Base-by-base conservation (phyloP, 1,284 basidiomycete species). In the Chiua sp. region DNA sequence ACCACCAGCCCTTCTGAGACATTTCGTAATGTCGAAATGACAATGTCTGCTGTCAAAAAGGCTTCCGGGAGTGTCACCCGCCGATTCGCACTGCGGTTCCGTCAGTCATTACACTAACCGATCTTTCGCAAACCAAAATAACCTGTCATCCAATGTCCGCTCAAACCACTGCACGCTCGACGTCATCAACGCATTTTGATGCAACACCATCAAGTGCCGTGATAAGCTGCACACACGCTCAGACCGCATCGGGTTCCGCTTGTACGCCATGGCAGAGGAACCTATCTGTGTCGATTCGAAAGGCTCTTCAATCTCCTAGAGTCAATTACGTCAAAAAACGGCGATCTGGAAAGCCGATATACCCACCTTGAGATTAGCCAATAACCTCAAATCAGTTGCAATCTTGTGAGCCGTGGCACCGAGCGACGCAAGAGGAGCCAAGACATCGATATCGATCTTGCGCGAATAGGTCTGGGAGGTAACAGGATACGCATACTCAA, bases 221-320 rank as follows among this genome's bases (percentile, higher is more conserved):
- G 97, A 85, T 50, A 99, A 86, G 69, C 93, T 96, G 82, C 98
- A 99, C 55, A 98, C 92, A 51, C 98, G 92, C 79, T 99, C 98
- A 62, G 88, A 96, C 58, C 98, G 93, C 98, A 99, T 99, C 2
- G 98, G 98, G 79, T 99, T 99, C 62, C 98, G 87, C 82, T 99
- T 99, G 87, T 99, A 99, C 3, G 98, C 97, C 97, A 99, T 99
- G 20, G 96, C 96, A 3, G 92, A 94, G 12, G 91, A 93, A n/a
- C 98, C 98, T 68, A 99, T 99, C 80, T 99, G 98, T 56, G 97
- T 97, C 65, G 95, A 94, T 78, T 99, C 98, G 75, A 99, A 99
- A 0, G 98, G 98, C 75, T 99, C 98, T 78, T 99, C 98, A 51
- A 99, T 83, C 86, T 99, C 98, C 88, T 91, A 63, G 35, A 33